Evolutionary conservation across 2,329 filamentous ascomycete genomes (phyloP).

Genomic region (Epichloe scottii): DNA sequence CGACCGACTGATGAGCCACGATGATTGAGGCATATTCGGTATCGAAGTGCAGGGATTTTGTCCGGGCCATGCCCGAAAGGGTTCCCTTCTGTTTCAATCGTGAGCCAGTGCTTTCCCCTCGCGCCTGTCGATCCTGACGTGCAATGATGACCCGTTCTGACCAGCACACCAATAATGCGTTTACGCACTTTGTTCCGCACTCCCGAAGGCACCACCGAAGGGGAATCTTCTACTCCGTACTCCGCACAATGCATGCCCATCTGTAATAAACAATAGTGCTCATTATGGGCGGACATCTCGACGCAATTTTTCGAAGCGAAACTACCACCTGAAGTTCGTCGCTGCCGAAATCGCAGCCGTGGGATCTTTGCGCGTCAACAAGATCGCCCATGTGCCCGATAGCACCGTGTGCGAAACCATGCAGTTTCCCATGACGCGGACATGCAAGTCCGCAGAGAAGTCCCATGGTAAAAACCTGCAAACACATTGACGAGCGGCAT

Average conservation of each 20-base stretch:
- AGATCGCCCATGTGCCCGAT: too few relatives aligned
- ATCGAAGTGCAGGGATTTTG: background rate
- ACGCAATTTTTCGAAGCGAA: too few relatives aligned
- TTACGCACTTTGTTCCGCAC: background rate
- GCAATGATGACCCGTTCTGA: background rate
- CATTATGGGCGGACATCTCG: too few relatives aligned
- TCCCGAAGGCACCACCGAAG: background rate
- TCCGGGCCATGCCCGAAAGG: background rate
- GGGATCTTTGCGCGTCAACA: too few relatives aligned
- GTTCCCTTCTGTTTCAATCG: background rate
- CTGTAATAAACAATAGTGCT: too few relatives aligned
- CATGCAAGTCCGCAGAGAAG: background rate
- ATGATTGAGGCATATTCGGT: background rate
- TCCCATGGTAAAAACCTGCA: too few relatives aligned
- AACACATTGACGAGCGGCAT: too few relatives aligned
- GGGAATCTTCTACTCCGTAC: background rate
- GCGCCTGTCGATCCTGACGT: background rate
- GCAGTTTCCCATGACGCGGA: background rate
- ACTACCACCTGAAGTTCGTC: too few relatives aligned
- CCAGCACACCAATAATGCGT: background rate
- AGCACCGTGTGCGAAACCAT: background rate
- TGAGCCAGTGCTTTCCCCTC: background rate
- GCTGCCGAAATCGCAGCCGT: too few relatives aligned
- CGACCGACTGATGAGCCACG: slow-evolving; percentile 7
- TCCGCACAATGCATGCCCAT: too few relatives aligned